Conservation (phyloP, 257 asterid species). For the Solanum sitiens region DNA sequence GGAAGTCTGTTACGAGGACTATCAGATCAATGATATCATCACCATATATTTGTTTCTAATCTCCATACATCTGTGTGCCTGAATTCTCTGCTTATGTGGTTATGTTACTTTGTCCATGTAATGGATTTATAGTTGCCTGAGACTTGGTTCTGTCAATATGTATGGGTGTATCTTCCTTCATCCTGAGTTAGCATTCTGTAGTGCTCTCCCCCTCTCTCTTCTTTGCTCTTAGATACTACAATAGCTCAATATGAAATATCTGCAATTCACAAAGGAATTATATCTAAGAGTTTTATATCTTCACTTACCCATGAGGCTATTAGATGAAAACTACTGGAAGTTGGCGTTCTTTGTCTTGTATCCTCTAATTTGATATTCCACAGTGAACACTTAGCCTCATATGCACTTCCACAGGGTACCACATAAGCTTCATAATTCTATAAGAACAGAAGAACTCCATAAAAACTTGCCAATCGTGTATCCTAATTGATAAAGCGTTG, state of each 20-base stretch:
- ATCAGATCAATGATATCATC: not conserved
- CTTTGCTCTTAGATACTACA: not conserved
- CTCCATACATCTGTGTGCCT: not conserved
- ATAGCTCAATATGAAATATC: not conserved
- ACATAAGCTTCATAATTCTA: not conserved
- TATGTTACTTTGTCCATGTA: not conserved
- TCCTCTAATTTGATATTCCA: not conserved
- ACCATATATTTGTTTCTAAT: not conserved
- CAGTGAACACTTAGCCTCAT: not conserved
- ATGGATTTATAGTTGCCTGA: not conserved
- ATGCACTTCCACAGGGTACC: not conserved
- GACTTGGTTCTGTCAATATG: not conserved
- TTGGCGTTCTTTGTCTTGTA: not conserved
- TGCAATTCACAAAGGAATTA: not conserved
- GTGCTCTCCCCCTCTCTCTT: not conserved
- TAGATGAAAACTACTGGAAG: not conserved
- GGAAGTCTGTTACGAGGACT: not conserved
- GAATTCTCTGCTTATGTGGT: not conserved
- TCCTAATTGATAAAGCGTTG: not conserved
- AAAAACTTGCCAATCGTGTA: not conserved
- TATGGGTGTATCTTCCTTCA: not conserved
- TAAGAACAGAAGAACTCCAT: not conserved
- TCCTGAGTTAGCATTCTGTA: not conserved
- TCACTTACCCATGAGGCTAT: not conserved
- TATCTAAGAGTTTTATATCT: not conserved